Evolutionary conservation across 2,329 filamentous ascomycete species (phyloP), one percentile per base, ranked within the genome.

Genomic region (Cladosporium sp.): DNA sequence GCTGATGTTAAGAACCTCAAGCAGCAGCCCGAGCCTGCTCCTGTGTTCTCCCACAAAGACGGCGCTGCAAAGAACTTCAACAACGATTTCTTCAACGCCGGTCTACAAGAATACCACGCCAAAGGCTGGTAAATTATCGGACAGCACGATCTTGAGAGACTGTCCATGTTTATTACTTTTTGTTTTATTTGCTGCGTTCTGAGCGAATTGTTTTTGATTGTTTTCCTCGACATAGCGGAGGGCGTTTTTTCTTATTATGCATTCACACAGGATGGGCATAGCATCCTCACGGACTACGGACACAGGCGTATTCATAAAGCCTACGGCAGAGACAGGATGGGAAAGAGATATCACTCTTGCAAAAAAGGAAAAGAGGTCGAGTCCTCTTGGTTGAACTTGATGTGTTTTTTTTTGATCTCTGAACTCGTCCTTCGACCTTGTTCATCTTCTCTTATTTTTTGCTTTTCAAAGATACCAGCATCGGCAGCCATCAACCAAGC

Each of bases 21-120:
- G 80, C 88, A 95, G 77, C 92, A 90, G 74, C 91, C 92, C 5
- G 89, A 91, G 71, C 79, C 83, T 3, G 85, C 84, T 83, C 78
- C 86, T 86, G 79, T 77, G 66, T 67, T 76, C 59, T 74, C 73
- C 28, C 71, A 73, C 15, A 70, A 72, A 65, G 70, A 72, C 38
- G 66, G 64, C 36, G 74, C 67, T 83, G 38, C 41, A 47, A 74
- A 83, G 65, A 90, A 90, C 74, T 87, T 89, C 73, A 94, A 87
- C 88, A 95, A 95, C 78, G 88, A 95, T 73, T 95, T 93, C 79
- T 93, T 96, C 74, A 88, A 90, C 74, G 88, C 90, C 76, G 92
- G 92, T 54, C 87, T 91, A n/a, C 88, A 88, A 76, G 92, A 93
- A 74, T 96, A 95, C 80, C 90, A 96, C 77, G 86, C 89, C 69